Base-by-base conservation (phyloP, 2,329 filamentous ascomycete genomes). In the Ceratocystis ficicola region DNA sequence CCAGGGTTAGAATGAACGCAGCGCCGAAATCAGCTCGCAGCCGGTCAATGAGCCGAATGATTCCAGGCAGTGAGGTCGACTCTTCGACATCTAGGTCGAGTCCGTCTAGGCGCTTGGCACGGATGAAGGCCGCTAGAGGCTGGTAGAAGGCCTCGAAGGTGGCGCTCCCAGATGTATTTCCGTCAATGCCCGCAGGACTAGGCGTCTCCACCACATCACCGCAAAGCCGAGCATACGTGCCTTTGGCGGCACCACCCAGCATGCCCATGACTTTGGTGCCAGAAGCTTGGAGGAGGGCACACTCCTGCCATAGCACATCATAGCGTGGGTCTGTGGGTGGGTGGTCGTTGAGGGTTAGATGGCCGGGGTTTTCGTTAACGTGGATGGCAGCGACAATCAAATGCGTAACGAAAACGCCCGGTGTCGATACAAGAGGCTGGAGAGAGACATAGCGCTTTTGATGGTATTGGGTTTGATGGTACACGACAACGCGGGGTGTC, bases 351-450 rank as follows among this genome's bases (percentile, higher is more conserved):
- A 96, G 82, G 0, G 86, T 89, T 70, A 93, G 81, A 67, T 84
- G 79, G 7, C 79, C 79, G 0, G 88, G 84, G 22, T 77, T 75
- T 5, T 81, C 79, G 74, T 94, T 92, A 70, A 96, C 77, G 75
- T 96, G 92, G 68, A 96, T 84, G 12, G 92, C 91, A 5, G 89
- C 90, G 62, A 96, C 77, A 70, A 95, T 92, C 68, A 96, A 80
- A 76, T 96, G 92, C 0, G 92, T 95, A 30, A 82, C 73, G 12
- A 67, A 67, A n/a, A 61, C 22, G 22, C 59, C 59, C 46, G 78
- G 74, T 60, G 79, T 74, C 17, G 74, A 77, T 69, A 84, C 72
- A 65, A 84, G 75, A 0, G 81, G 80, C 2, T 83, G 76, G 68
- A 83, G 75, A 3, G 81, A 83, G 69, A 84, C 78, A 68, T 77